phyloP scores from a whole-genome alignment of 148 eudicot genomes.

The Spergularia bocconei region DNA sequence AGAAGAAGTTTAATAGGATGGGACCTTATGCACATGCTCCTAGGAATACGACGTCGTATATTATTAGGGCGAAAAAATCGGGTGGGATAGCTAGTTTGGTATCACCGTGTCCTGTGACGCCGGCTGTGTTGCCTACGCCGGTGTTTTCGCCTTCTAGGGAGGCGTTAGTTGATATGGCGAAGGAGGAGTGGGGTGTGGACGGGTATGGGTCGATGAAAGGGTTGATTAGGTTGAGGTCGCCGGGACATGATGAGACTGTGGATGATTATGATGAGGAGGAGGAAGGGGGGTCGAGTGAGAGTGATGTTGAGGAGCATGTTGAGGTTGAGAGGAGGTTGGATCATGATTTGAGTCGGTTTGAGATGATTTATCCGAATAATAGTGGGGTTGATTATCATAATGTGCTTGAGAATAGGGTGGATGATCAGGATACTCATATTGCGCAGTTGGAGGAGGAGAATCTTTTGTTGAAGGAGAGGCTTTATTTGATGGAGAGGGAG shows the following conservation, averaged over 20 bases:
- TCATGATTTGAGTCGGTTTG: conserved; percentile 90
- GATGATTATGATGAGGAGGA: conserved; percentile 82
- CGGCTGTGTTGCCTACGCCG: conserved; percentile 87
- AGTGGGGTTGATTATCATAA: conserved; percentile 50
- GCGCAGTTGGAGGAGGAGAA: conserved; percentile 90
- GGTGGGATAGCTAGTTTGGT: conserved; percentile 85
- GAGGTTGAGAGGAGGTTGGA: conserved; percentile 97
- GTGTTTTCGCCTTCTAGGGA: conserved; percentile 84
- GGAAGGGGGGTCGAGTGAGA: conserved; percentile 67
- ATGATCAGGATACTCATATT: conserved; percentile 89
- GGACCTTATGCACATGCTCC: conserved; percentile 84
- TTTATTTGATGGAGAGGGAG: conserved; percentile 93
- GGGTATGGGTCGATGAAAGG: conserved; percentile 99
- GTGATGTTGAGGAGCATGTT: conserved; percentile 95
- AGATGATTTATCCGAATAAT: conserved; percentile 71
- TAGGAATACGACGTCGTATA: conserved; percentile 73
- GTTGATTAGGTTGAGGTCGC: conserved; percentile 75
- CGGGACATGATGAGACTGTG: conserved; percentile 55
- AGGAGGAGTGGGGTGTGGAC: conserved; percentile 99
- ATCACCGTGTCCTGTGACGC: conserved; percentile 82
- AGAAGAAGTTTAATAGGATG: conserved; percentile 65
- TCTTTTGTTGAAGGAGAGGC: conserved; percentile 73
- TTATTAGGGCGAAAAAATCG: conserved; percentile 84
- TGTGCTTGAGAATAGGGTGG: conserved; percentile 83
- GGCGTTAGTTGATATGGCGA: conserved; percentile 89